Base-by-base conservation (phyloP, 371 early-diverging fungal species). In the Rhizopus sp. region DNA sequence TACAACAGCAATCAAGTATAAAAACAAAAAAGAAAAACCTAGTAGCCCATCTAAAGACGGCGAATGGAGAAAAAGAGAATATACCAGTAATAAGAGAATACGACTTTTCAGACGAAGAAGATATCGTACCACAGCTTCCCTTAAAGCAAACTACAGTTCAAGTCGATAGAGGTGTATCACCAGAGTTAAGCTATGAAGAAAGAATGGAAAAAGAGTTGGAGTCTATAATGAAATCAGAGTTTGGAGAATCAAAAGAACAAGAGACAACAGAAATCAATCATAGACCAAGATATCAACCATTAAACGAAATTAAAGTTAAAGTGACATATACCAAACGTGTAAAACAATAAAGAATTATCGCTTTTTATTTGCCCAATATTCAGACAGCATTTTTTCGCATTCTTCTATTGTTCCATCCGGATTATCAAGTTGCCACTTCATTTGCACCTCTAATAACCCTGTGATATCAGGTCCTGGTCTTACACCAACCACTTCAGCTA, bases 351-450 rank as follows among this genome's bases (percentile, higher is more conserved):
- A 38, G 7, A 16, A 13, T 23, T 38, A 50, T 42, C 39, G 41
- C 48, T 63, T 29, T 50, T 47, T 63, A 46, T 42, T 60, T 41
- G 60, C 44, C 76, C 78, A 81, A 44, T 72, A 65, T 16, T 29
- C 10, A 45, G 66, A 59, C 10, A 83, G 66, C 40, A 64, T 72
- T n/a, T 69, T 54, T 59, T 59, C 61, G 53, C 90, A 88, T 45
- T 88, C 81, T 12, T 77, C 82, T 35, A 50, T 65, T 7, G 86
- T 80, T 1, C 87, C 90, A 3, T 70, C 50, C 5, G 88, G 88
- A 71, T 88, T 55, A 1, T 71, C 80, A 38, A 93, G 67, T 70
- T 93, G 93, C 90, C 90, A 93, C 33, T 68, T 78, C 81, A 93
- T 87, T 50, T 91, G 72, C 3, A 63, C 52, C 7, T 76, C 64